Conservation (phyloP, 257 asterid species). For the Solanum bukasovii region DNA sequence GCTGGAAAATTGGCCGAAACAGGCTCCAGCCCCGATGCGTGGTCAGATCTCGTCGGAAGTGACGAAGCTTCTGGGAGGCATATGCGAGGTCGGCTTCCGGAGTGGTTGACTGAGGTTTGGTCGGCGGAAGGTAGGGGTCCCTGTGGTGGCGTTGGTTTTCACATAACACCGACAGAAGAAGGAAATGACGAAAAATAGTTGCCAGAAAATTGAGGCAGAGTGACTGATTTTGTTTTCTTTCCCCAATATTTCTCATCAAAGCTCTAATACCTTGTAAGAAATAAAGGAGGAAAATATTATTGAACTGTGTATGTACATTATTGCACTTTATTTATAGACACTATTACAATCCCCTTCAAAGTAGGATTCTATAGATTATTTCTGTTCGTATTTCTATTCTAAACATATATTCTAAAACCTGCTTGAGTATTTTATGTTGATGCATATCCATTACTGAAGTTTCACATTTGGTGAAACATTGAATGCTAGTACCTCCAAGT, state of each 20-base stretch:
- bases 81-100: background rate
- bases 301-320: background rate
- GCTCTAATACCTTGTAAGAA: background rate
- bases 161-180: background rate
- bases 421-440: background rate
- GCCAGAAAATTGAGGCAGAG: background rate
- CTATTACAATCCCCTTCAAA: background rate
- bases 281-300: background rate
- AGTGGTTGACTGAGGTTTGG: background rate
- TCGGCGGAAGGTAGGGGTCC: background rate
- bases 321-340: background rate
- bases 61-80: background rate
- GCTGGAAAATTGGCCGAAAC: background rate
- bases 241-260: background rate
- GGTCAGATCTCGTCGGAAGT: background rate
- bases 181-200: background rate
- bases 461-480: background rate
- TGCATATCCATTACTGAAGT: background rate
- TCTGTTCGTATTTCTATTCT: background rate
- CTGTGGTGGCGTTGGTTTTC: background rate
- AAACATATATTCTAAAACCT: background rate
- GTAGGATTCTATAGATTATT: background rate
- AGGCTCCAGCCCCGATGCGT: background rate
- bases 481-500: background rate
- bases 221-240: background rate